A percentile compares a stretch with the other conserved stretches of the same genome.
Conservation (phyloP, 2,329 filamentous ascomycete species). For the Penicillium psychrosexuale region DNA sequence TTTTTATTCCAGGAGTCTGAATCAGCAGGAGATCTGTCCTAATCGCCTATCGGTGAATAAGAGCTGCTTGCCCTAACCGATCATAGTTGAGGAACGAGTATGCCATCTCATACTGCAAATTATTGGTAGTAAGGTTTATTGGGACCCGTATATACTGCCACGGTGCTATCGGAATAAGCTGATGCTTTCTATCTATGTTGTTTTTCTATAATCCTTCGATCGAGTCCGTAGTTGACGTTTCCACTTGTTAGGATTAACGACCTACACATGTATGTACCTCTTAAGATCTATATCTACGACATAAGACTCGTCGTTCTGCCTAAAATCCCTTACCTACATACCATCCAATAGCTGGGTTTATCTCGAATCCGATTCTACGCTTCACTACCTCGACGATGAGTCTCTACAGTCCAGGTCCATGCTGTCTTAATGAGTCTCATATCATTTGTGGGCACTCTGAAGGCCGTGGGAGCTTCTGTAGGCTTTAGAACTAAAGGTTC, state of each 20-base stretch:
- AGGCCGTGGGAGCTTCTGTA: not conserved
- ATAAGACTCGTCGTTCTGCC: no score
- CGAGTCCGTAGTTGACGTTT: no score
- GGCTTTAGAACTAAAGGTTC: not conserved
- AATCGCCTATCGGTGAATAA: not conserved
- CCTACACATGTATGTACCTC: not conserved
- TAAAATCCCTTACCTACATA: not conserved
- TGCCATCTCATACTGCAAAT: not conserved
- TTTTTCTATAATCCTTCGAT: not conserved
- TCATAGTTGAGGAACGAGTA: not conserved
- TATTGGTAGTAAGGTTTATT: no score
- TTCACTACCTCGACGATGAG: not conserved
- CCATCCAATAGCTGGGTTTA: not conserved
- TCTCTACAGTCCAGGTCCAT: not conserved
- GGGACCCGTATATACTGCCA: not conserved
- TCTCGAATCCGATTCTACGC: not conserved
- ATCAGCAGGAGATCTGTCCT: not conserved
- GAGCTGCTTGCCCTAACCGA: not conserved
- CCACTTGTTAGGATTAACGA: not conserved
- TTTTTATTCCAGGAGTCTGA: not conserved
- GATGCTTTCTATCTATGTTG: not conserved
- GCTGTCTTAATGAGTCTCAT: not conserved
- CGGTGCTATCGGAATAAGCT: not conserved
- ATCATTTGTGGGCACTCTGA: not conserved
- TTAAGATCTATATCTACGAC: not conserved